Base-by-base conservation (phyloP, 768 basidiomycete species). In the Paxillus ammoniavirescens region DNA sequence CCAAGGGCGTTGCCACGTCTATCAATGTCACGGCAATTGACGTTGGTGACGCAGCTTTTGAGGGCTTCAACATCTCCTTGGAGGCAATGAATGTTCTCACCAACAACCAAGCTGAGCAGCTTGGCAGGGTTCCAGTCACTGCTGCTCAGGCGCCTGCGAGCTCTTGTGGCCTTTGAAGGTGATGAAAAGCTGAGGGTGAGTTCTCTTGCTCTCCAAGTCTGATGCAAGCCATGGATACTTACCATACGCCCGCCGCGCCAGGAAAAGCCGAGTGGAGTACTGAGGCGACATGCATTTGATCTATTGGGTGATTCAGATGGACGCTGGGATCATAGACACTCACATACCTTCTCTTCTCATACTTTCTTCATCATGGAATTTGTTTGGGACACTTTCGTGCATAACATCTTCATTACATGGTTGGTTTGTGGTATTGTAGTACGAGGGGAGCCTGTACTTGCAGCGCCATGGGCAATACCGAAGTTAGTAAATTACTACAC, bases 1-100 rank as follows among this genome's bases (percentile, higher is more conserved):
- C 26, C 26, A 44, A 55, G 5, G 72, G 72, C 4, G 58, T 50
- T 1, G 61, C 60, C 18, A 74, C 55, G 52, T 76, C 62, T 49
- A 72, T 84, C 65, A 76, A 73, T 38, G 63, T 86, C 10, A 65
- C 79, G 1, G 84, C 78, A 1, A 70, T 88, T 21, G 82, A 87
- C 59, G 70, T 75, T 43, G 72, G 80, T 4, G 56, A 57, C 14
- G 21, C n/a, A 8, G 10, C 14, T 9, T 2, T 5, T 26, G 57
- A 62, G 0, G 72, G 70, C 5, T 81, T 77, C 61, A 75, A 70
- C 15, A 37, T 58, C 60, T 72, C 75, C n/a, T 15, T 61, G 45
- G 56, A 62, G 48, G 70, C 66, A n/a, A 69, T 76, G 70, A 48
- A 73, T 47, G n/a, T 15, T 14, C 64, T 77, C 47, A 77, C 77